These are phyloP conservation scores for Spinacia oleracea DNA, from an alignment of 179 eudicot species.

Conservation along the genomic window DNA sequence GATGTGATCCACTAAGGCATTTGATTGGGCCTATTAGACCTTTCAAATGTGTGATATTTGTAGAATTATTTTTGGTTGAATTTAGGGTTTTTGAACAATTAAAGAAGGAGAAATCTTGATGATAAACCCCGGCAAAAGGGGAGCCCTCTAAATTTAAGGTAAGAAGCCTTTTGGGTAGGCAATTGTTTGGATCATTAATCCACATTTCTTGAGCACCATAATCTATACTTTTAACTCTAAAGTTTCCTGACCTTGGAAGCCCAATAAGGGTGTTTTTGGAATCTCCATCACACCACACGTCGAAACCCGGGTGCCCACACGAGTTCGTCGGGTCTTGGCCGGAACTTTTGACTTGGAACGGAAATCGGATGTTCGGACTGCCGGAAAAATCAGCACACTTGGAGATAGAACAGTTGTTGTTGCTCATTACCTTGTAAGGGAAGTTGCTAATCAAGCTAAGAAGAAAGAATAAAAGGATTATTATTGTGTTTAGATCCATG, in stretches of 20 bases:
- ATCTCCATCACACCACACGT: conserved; percentile 34
- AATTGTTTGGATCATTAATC: conserved; percentile 47
- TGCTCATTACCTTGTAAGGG: conserved; percentile 13
- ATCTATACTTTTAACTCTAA: conserved; percentile 41
- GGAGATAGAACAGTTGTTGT: conserved; percentile 32
- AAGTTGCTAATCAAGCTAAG: conserved; percentile 8
- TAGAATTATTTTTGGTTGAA: conserved; percentile 1
- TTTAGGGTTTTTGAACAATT: conserved; percentile 40
- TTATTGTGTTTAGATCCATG: conserved; percentile 28
- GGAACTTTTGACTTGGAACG: conserved; percentile 34
- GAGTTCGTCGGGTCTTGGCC: conserved; percentile 33
- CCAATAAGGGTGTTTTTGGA: conserved; percentile 36
- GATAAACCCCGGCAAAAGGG: conserved; percentile 37
- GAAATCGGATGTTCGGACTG: conserved; percentile 43
- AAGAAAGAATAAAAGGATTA: conserved; percentile 6
- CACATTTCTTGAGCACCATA: conserved; percentile 52
- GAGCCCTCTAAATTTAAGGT: conserved; percentile 42
- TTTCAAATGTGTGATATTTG: conserved; percentile 10
- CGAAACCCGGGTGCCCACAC: conserved; percentile 51
- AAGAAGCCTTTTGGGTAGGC: conserved; percentile 43
- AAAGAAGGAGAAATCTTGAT: conserved; percentile 40
- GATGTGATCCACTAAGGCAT: conserved; percentile 41
- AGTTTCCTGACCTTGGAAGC: conserved; percentile 41
- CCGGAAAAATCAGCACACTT: conserved; percentile 27
- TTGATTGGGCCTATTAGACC: conserved; percentile 36